Conservation (phyloP, 225 moss, liverwort and hornwort genomes). For the Straminergon stramineum region DNA sequence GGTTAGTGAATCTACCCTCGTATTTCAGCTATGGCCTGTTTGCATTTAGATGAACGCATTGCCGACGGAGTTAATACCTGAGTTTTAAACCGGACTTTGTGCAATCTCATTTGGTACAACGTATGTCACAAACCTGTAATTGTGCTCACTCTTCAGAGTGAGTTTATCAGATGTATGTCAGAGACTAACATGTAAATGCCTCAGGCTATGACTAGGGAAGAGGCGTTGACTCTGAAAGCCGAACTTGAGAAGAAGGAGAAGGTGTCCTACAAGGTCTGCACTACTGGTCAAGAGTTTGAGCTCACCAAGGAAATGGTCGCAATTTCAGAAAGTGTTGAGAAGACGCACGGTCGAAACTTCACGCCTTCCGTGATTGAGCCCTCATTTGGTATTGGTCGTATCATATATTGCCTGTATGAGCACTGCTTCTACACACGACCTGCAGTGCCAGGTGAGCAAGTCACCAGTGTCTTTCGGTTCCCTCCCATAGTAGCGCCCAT, state of each 20-base stretch:
- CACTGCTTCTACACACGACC: slow-evolving; percentile 81
- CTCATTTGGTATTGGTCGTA: slow-evolving; percentile 92
- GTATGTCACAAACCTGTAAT: not conserved
- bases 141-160: not conserved
- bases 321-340: slow-evolving; percentile 48
- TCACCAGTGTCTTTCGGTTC: slow-evolving; percentile 63
- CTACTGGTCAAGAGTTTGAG: slow-evolving; percentile 63
- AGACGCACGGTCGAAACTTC: slow-evolving; percentile 46
- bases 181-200: not conserved
- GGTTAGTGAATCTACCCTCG: slow-evolving; percentile 26
- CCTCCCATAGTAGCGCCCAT: slow-evolving; percentile 77
- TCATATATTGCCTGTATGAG: slow-evolving; percentile 92
- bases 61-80: not conserved
- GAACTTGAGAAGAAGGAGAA: slow-evolving; percentile 64
- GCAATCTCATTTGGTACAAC: not conserved
- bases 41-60: not conserved
- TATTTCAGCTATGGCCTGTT: not conserved
- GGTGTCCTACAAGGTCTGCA: slow-evolving; percentile 58
- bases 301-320: slow-evolving; percentile 78
- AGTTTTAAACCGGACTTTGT: not conserved
- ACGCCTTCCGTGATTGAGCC: slow-evolving; percentile 92
- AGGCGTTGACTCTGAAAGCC: slow-evolving; percentile 62
- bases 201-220: slow-evolving; percentile 67
- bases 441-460: slow-evolving; percentile 61
- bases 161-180: not conserved